These are phyloP conservation scores for Colletotrichum sp. DNA, from an alignment of 2,329 filamentous ascomycete species.

Conservation along the genomic window DNA sequence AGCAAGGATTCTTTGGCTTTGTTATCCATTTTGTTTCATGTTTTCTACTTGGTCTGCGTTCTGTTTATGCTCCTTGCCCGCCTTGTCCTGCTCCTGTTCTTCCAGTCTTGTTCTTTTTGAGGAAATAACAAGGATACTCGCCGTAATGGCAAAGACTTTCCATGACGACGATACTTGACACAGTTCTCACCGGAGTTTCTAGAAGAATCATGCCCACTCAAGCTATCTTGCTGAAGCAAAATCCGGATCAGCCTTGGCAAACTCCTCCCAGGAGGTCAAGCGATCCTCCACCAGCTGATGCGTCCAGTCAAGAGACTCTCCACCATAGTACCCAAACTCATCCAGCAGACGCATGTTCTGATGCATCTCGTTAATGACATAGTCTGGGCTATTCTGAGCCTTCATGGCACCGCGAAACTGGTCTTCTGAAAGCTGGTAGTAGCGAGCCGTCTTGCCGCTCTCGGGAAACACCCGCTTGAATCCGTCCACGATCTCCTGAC, in stretches of 20 bases:
- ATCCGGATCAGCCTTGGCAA: slow-evolving; percentile 34
- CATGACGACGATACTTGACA: no score
- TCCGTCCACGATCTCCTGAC: slow-evolving; percentile 31
- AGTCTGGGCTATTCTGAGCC: slow-evolving; percentile 12
- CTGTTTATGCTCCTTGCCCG: no score
- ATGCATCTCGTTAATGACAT: slow-evolving; percentile 39
- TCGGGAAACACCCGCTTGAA: slow-evolving; percentile 34
- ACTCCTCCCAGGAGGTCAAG: slow-evolving; percentile 42
- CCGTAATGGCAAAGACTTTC: no score
- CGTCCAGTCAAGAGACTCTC: slow-evolving; percentile 35
- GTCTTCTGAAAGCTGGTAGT: slow-evolving; percentile 34
- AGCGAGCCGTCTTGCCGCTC: slow-evolving; percentile 37
- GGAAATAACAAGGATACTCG: no score
- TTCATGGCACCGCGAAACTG: slow-evolving; percentile 39
- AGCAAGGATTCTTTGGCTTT: no score
- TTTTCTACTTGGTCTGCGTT: no score
- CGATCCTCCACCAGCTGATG: slow-evolving; percentile 36
- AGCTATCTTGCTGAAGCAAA: slow-evolving; percentile 28
- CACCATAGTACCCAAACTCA: slow-evolving; percentile 45
- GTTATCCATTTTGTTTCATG: no score
- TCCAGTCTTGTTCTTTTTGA: no score
- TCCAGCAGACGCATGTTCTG: slow-evolving; percentile 48
- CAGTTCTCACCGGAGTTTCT: no score
- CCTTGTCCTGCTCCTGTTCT: no score
- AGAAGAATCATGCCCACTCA: no score